These are phyloP conservation scores for Pholiota adiposa DNA, from an alignment of 1,284 basidiomycete genomes.

Conservation along the genomic window DNA sequence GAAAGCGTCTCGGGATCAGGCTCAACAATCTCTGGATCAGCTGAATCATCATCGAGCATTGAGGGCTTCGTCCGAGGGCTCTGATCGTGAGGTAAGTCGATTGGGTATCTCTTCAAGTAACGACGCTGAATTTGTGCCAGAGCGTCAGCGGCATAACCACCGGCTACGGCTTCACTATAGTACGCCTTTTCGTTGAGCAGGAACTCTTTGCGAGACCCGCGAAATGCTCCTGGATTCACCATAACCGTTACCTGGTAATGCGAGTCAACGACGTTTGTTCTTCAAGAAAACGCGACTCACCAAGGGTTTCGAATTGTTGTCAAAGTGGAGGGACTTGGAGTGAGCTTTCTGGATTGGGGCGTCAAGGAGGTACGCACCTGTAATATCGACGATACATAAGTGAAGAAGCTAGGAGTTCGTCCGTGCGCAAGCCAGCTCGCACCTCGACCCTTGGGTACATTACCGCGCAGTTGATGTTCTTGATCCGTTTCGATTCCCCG, in stretches of 20 bases:
- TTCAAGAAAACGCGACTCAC: background rate
- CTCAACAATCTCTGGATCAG: background rate
- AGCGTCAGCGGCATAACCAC: background rate
- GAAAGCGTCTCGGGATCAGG: constrained; percentile 7
- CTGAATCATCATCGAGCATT: constrained; percentile 12
- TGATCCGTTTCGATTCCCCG: no score
- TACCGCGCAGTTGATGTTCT: no score
- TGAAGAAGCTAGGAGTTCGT: no score
- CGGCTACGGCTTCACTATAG: constrained; percentile 2
- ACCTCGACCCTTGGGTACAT: no score
- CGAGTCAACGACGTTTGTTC: background rate
- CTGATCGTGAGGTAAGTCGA: constrained; percentile 9
- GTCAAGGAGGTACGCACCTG: no score
- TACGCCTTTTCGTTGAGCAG: background rate
- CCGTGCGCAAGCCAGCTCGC: no score
- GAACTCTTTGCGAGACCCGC: constrained; percentile 9
- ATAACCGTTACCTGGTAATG: background rate
- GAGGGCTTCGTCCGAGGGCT: background rate
- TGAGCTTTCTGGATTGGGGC: no score
- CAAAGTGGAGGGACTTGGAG: background rate
- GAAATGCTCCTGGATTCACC: constrained; percentile 18
- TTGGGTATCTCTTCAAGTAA: constrained; percentile 15
- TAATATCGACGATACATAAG: no score
- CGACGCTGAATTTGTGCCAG: constrained; percentile 11
- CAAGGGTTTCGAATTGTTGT: background rate